These are phyloP conservation scores for Colletotrichum neosansevieriae DNA, from an alignment of 2,329 filamentous ascomycete genomes.

Conservation along the genomic window DNA sequence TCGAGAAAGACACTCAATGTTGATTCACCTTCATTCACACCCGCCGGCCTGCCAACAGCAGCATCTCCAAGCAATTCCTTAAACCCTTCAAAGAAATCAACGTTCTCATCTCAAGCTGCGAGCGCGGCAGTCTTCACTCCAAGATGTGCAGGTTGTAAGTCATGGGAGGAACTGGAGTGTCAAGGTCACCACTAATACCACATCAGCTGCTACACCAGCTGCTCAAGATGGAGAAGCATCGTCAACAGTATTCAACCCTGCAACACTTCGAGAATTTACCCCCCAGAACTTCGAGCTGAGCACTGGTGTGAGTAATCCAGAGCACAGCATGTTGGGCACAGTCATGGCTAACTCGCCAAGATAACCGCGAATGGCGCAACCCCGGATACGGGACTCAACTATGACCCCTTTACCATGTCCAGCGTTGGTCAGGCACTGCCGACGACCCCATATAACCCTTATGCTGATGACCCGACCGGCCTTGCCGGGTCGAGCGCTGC, in stretches of 20 bases:
- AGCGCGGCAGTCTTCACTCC: slow-evolving; percentile 89
- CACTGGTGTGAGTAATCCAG: slow-evolving; percentile 55
- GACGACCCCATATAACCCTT: slow-evolving; percentile 75
- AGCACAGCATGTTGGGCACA: not conserved
- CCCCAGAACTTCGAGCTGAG: slow-evolving; percentile 67
- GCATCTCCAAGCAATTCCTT: slow-evolving; percentile 42
- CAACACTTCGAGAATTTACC: slow-evolving; percentile 70
- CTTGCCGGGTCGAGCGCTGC: slow-evolving; percentile 68
- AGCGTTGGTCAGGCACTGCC: slow-evolving; percentile 65
- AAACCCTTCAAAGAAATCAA: slow-evolving; percentile 73
- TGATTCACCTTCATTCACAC: slow-evolving; percentile 95
- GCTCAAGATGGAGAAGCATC: slow-evolving; percentile 54
- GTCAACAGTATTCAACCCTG: slow-evolving; percentile 65
- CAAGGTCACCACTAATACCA: not conserved
- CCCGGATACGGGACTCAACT: slow-evolving; percentile 63
- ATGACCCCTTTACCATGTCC: slow-evolving; percentile 74
- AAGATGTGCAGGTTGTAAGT: slow-evolving; percentile 64
- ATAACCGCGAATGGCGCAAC: slow-evolving; percentile 59
- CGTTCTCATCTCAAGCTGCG: slow-evolving; percentile 90
- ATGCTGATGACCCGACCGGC: slow-evolving; percentile 76
- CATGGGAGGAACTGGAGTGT: not conserved
- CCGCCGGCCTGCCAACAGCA: slow-evolving; percentile 59
- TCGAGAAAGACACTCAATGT: slow-evolving; percentile 88
- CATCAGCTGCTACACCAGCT: slow-evolving; percentile 34
- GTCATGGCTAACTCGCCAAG: slow-evolving; percentile 44